Percentiles rank a stretch among this genome's conserved stretches.
Conservation (phyloP, 495 filamentous ascomycete species). For the Penicilliopsis zonata region DNA sequence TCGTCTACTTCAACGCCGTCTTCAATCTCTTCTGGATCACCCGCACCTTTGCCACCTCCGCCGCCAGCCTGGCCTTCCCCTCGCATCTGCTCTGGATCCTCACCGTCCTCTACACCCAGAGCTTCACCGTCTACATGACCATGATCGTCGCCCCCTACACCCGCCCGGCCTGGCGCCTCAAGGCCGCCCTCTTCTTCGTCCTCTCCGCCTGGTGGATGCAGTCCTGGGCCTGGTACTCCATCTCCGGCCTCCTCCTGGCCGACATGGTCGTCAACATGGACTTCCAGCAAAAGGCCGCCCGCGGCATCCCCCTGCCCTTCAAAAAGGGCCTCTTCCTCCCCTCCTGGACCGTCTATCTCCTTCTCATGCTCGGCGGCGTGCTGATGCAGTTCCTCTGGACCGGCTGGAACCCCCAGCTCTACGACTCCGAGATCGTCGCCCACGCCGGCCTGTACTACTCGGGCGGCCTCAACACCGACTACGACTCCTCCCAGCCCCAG, state of each 20-base stretch:
- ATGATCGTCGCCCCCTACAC: slow-evolving; percentile 26
- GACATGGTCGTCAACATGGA: slow-evolving; percentile 23
- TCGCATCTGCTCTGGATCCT: slow-evolving; percentile 21
- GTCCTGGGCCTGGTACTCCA: slow-evolving; percentile 23
- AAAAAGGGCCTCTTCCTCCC: slow-evolving; percentile 5
- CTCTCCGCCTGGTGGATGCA: slow-evolving; percentile 26
- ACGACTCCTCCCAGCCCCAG: slow-evolving; percentile 11
- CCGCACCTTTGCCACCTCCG: slow-evolving; percentile 10
- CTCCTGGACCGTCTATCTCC: slow-evolving; percentile 8
- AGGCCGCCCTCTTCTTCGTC: slow-evolving; percentile 16
- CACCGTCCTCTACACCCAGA: slow-evolving; percentile 19
- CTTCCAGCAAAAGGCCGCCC: slow-evolving; percentile 10
- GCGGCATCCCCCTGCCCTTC: slow-evolving; percentile 6
- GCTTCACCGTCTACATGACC: slow-evolving; percentile 24
- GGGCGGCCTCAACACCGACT: slow-evolving; percentile 9
- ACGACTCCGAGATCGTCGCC: slow-evolving; percentile 13
- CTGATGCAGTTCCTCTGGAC: slow-evolving; percentile 22
- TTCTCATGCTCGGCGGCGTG: slow-evolving; percentile 12
- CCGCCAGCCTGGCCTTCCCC: slow-evolving; percentile 20
- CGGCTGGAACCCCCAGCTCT: slow-evolving; percentile 13
- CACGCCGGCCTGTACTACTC: slow-evolving; percentile 21
- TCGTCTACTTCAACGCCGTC: slow-evolving; percentile 21
- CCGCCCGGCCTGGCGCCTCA: slow-evolving; percentile 16
- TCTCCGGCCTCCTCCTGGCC: slow-evolving; percentile 19
- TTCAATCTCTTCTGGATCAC: slow-evolving; percentile 26